These are phyloP conservation scores for Neophaeococcomyces mojaviensis DNA, from an alignment of 2,329 filamentous ascomycete genomes.

Conservation along the genomic window DNA sequence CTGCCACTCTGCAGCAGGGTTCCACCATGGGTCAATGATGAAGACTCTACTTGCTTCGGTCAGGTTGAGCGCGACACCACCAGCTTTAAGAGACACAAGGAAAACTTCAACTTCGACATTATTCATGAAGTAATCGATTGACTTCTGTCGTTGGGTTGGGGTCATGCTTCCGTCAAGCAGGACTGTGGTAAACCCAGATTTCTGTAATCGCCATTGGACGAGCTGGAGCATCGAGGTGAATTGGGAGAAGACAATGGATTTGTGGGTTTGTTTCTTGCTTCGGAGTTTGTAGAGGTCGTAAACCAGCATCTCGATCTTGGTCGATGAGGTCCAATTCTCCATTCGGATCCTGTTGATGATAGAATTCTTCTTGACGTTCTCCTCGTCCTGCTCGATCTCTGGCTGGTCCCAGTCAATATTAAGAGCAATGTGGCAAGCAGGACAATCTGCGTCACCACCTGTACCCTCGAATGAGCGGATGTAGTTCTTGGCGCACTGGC, in stretches of 20 bases:
- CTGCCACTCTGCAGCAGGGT: constrained; percentile 99
- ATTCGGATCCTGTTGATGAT: constrained; percentile 99
- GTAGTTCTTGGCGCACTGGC: constrained; percentile 71
- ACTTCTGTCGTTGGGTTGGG: constrained; percentile 82
- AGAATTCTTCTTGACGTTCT: constrained; percentile 81
- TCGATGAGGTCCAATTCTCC: constrained; percentile 97
- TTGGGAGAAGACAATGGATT: constrained; percentile 95
- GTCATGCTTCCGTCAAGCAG: constrained; percentile 99
- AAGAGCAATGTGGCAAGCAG: constrained; percentile 81
- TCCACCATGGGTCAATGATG: constrained; percentile 99
- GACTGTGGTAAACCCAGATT: constrained; percentile 95
- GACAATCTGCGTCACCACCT: constrained; percentile 57
- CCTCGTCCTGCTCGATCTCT: constrained; percentile 86
- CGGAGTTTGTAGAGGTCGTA: constrained; percentile 89
- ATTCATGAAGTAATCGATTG: constrained; percentile 94
- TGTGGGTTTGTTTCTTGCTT: constrained; percentile 86
- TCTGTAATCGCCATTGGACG: constrained; percentile 90
- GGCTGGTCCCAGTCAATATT: constrained; percentile 91
- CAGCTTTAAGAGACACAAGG: constrained; percentile 89
- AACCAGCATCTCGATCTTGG: constrained; percentile 93
- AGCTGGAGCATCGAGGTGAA: constrained; percentile 97
- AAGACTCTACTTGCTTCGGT: constrained; percentile 93
- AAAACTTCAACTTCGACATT: constrained; percentile 93
- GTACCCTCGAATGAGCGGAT: constrained; percentile 62
- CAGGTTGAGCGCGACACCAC: constrained; percentile 88